phyloP scores from a whole-genome alignment of 371 early-diverging fungal species.

The Polyrhizophydium stewartii region DNA sequence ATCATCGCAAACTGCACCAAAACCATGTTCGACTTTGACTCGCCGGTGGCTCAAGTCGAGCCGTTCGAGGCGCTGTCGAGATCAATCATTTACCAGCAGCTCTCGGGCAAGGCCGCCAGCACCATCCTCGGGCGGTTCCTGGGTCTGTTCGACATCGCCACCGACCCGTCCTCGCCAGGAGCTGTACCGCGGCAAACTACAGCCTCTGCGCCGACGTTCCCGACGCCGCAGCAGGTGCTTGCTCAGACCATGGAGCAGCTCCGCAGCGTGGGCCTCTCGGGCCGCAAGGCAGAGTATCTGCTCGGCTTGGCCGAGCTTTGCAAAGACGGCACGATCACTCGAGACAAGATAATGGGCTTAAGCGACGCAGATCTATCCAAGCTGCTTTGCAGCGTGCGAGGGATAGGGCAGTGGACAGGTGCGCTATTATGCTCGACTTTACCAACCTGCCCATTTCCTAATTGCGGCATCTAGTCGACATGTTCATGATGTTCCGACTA shows the following conservation, averaged over 20 bases:
- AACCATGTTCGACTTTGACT: too few relatives aligned
- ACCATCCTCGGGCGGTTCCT: constrained; percentile 48
- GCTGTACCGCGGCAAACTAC: too few relatives aligned
- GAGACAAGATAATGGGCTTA: constrained; percentile 31
- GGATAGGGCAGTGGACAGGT: constrained; percentile 46
- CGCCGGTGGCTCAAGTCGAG: background rate
- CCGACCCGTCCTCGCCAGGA: background rate
- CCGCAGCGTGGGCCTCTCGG: constrained; percentile 47
- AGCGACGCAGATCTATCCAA: constrained; percentile 44
- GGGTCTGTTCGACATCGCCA: constrained; percentile 20
- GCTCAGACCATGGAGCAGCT: constrained; percentile 29
- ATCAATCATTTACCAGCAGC: constrained; percentile 56
- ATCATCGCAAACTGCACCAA: too few relatives aligned
- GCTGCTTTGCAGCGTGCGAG: constrained; percentile 46
- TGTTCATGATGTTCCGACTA: constrained; percentile 64
- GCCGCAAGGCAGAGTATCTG: constrained; percentile 51
- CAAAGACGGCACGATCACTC: constrained; percentile 42
- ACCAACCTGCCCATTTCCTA: too few relatives aligned
- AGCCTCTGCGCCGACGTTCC: constrained; percentile 6
- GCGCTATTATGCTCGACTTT: constrained; percentile 1
- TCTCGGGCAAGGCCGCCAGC: constrained; percentile 47
- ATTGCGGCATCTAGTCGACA: constrained; percentile 46
- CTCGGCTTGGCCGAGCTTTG: constrained; percentile 49
- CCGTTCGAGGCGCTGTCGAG: constrained; percentile 22
- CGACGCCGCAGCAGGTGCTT: constrained; percentile 13